Evolutionary conservation across 1,284 basidiomycete species (phyloP), one percentile per base, ranked within the genome.

Genomic region (Ceratorhiza oryzae-sativae): DNA sequence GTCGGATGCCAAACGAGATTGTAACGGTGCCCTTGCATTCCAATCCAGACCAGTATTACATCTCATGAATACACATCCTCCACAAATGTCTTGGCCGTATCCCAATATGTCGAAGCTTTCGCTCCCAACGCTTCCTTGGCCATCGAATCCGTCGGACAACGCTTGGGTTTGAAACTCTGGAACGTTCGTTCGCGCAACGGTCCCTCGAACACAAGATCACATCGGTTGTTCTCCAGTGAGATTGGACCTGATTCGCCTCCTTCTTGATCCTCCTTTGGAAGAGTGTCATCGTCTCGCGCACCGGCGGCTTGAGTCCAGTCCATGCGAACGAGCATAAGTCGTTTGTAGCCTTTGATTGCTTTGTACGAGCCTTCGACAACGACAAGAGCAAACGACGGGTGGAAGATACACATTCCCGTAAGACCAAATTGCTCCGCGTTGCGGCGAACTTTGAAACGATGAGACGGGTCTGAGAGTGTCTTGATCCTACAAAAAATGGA

Each of bases 361-460:
- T 94, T 96, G 42, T 86, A 82, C 0, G 92, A 91, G 27, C 97
- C 97, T 80, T 99, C 97, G 65, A 98, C 94, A 74, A 98, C 91
- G 34, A 99, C 89, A 80, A 99, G 85, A 75, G 88, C 91, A 84
- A 98, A 98, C 34, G 86, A 81, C 0, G 94, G 92, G 78, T 95
- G 89, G 85, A 95, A 95, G 77, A 98, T 90, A 77, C 91, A 92
- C 25, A 97, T 82, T 3, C 97, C 97, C 0, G 93, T 92, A 18
- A 99, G 84, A 73, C 88, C 89, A 79, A 91, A 85, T 80, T 98
- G 95, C 79, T 97, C 90, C 1, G 97, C 97, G 78, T 98, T 99
- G 84, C 93, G 94, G 73, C 93, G 89, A 48, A 98, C 93, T 83
- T 99, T 99, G 86, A 95, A 98, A 75, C 92, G 90, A 78, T 99